Conservation (phyloP, 805 yeast genomes). For the Suhomyces kilbournensis region DNA sequence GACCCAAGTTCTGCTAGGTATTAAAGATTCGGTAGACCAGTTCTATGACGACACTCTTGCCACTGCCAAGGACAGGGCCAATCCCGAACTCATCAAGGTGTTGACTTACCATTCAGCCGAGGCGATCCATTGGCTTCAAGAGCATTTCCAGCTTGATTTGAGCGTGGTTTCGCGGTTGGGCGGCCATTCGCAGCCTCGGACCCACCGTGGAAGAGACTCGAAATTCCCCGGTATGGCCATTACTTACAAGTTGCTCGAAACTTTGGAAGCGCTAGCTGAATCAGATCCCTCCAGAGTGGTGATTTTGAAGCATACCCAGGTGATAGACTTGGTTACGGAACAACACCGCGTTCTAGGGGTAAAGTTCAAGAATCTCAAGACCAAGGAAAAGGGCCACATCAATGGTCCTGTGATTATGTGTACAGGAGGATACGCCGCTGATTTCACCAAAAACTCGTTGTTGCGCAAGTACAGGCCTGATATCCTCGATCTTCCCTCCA, state of each 20-base stretch:
- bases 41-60: conserved; percentile 66
- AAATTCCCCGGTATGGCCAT: conserved; percentile 67
- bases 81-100: conserved; percentile 54
- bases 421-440: conserved; percentile 69
- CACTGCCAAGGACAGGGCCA: conserved; percentile 63
- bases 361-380: conserved; percentile 27
- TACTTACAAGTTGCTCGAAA: conserved; percentile 51
- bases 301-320: conserved; percentile 24
- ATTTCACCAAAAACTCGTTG: conserved; percentile 51
- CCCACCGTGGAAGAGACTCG: conserved; percentile 73
- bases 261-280: conserved; percentile 46
- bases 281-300: conserved; percentile 38
- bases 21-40: conserved; percentile 54
- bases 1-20: conserved; percentile 49
- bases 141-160: conserved; percentile 57
- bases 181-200: conserved; percentile 77
- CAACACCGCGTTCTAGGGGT: conserved; percentile 26
- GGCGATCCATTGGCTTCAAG: conserved; percentile 74
- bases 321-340: conserved; percentile 39
- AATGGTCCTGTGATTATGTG: conserved; percentile 60
- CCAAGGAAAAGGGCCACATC: conserved; percentile 30
- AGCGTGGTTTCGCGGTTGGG: conserved; percentile 73
- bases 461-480: conserved; percentile 58
- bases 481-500: conserved; percentile 52
- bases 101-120: conserved; percentile 59